These are phyloP conservation scores for Chaetomiaceae sp. DNA, from an alignment of 2,329 filamentous ascomycete genomes.

Conservation along the genomic window DNA sequence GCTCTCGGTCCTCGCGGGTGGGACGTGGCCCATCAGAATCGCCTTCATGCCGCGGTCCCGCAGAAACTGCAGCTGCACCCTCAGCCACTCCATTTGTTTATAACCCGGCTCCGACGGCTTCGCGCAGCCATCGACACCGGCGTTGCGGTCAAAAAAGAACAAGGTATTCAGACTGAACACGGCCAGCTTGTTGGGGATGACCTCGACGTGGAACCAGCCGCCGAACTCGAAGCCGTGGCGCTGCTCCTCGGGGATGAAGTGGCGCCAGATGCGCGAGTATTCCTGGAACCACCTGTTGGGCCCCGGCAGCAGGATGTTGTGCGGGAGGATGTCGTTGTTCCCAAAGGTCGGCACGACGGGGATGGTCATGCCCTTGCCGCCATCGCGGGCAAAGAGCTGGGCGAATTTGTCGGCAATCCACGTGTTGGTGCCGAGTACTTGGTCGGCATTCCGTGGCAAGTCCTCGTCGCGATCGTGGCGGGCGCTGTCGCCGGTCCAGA, in stretches of 20 bases:
- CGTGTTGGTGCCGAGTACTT: slow-evolving; percentile 76
- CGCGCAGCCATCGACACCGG: slow-evolving; percentile 86
- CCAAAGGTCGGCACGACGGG: slow-evolving; percentile 88
- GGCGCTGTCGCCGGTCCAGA: slow-evolving; percentile 90
- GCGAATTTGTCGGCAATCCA: slow-evolving; percentile 71
- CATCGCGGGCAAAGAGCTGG: slow-evolving; percentile 62
- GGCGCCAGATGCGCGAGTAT: slow-evolving; percentile 74
- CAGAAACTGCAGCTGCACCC: slow-evolving; percentile 79
- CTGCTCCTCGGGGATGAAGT: slow-evolving; percentile 89
- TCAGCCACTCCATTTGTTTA: slow-evolving; percentile 93
- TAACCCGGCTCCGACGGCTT: slow-evolving; percentile 78
- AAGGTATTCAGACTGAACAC: slow-evolving; percentile 95
- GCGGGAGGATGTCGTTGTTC: slow-evolving; percentile 96
- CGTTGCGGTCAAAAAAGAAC: slow-evolving; percentile 93
- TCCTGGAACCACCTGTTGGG: slow-evolving; percentile 81
- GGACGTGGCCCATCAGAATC: slow-evolving; percentile 90
- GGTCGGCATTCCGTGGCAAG: slow-evolving; percentile 66
- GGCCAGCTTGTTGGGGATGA: slow-evolving; percentile 77
- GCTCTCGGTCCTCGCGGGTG: slow-evolving; percentile 77
- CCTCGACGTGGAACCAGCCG: slow-evolving; percentile 92
- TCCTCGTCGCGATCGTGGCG: slow-evolving; percentile 84
- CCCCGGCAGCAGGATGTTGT: slow-evolving; percentile 84
- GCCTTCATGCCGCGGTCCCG: slow-evolving; percentile 85
- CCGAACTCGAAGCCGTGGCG: slow-evolving; percentile 86
- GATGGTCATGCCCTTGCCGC: slow-evolving; percentile 58